Conservation (phyloP, 176 grass and related monocot genomes). For the Saccharum spontaneum region DNA sequence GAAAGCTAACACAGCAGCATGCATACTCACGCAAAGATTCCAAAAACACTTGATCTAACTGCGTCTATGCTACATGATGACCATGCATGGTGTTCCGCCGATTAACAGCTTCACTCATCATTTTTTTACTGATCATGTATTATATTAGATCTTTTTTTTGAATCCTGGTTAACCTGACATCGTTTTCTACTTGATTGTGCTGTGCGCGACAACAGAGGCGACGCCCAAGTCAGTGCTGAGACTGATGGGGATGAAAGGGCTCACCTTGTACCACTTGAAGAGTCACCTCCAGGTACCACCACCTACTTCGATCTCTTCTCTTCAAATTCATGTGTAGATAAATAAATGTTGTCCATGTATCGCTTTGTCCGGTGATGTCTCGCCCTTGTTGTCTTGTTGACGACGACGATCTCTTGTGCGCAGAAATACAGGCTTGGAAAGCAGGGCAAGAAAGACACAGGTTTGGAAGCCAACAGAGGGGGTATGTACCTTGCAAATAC, state of each 20-base stretch:
- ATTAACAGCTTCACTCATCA: background rate
- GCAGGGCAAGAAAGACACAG: conserved; percentile 65
- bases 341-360: background rate
- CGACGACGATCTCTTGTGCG: background rate
- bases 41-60: background rate
- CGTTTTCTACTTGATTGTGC: conserved; percentile 22
- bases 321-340: background rate
- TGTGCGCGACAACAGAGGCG: conserved; percentile 56
- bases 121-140: background rate
- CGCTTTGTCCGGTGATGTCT: background rate
- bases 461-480: conserved; percentile 53
- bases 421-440: conserved; percentile 98
- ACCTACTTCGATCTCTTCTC: background rate
- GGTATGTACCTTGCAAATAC: conserved; percentile 38
- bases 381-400: background rate
- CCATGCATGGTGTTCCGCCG: background rate
- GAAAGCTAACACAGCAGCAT: background rate
- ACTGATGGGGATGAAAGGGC: conserved; percentile 94
- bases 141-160: background rate
- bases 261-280: conserved; percentile 93
- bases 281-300: conserved; percentile 85
- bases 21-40: background rate
- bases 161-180: background rate
- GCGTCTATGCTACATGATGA: background rate
- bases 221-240: conserved; percentile 93